A percentile compares a stretch with the other conserved stretches of the same genome.
Conservation (phyloP, 2,329 filamentous ascomycete species). For the Apiospora saccharicola region DNA sequence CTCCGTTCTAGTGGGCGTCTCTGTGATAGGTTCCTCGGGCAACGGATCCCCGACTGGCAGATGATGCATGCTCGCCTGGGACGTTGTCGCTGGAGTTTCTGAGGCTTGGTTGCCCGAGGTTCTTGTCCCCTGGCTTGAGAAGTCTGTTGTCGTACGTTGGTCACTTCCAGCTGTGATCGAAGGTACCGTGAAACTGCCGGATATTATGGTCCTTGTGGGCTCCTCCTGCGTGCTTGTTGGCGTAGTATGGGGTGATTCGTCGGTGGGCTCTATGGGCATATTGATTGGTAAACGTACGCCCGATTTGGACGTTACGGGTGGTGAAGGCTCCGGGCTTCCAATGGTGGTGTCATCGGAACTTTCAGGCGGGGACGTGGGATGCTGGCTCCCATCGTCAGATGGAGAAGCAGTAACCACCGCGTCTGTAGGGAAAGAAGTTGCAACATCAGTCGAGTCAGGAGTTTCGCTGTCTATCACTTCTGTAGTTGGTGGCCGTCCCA, state of each 20-base stretch:
- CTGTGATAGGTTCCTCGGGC: too few relatives aligned
- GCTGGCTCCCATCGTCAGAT: neutral
- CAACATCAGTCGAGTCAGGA: too few relatives aligned
- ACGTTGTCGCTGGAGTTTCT: neutral
- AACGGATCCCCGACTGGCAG: too few relatives aligned
- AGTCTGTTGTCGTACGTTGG: neutral
- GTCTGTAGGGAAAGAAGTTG: neutral
- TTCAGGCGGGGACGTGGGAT: neutral
- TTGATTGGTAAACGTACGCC: neutral
- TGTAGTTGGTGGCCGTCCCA: neutral
- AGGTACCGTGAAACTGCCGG: too few relatives aligned
- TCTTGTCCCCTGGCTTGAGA: neutral
- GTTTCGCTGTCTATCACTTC: neutral
- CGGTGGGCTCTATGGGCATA: neutral
- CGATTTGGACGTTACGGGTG: neutral
- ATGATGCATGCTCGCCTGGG: neutral
- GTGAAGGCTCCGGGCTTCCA: neutral
- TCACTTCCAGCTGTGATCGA: neutral
- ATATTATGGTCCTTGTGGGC: neutral
- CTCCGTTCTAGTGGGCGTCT: too few relatives aligned
- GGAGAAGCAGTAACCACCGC: neutral
- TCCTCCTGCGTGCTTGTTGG: neutral
- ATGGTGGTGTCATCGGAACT: too few relatives aligned
- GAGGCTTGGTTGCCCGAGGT: neutral
- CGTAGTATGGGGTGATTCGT: neutral